These are phyloP conservation scores for Candida palmyrensis DNA, from an alignment of 805 yeast species.

Conservation along the genomic window DNA sequence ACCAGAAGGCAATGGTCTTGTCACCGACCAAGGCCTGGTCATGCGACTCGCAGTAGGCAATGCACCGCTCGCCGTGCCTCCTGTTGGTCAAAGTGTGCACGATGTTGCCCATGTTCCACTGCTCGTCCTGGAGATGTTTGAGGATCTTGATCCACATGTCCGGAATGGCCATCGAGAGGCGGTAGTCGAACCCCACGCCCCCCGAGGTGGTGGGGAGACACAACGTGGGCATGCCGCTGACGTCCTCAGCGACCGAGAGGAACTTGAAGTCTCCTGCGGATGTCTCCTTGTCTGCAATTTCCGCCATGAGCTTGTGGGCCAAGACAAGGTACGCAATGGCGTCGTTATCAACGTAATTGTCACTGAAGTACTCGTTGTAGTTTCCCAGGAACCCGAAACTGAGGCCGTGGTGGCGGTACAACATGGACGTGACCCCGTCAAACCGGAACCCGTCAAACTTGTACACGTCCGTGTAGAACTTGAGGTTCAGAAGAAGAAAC, in stretches of 20 bases:
- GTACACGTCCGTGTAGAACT: conserved; percentile 77
- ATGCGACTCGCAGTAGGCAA: conserved; percentile 90
- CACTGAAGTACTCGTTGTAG: conserved; percentile 83
- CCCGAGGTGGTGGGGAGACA: conserved; percentile 72
- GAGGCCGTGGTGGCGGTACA: conserved; percentile 87
- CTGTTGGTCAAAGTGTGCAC: conserved; percentile 82
- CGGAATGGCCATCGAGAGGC: conserved; percentile 95
- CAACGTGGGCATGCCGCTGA: conserved; percentile 94
- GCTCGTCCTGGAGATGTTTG: conserved; percentile 79
- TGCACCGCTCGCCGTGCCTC: conserved; percentile 82
- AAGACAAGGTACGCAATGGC: conserved; percentile 83
- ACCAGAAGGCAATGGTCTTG: conserved; percentile 94
- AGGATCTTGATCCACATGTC: conserved; percentile 98
- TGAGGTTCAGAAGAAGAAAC: conserved; percentile 77
- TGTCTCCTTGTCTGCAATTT: conserved; percentile 39
- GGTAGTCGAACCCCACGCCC: conserved; percentile 91
- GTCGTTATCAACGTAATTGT: conserved; percentile 76
- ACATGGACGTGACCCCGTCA: conserved; percentile 95
- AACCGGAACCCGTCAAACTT: conserved; percentile 93
- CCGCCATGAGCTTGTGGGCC: conserved; percentile 74
- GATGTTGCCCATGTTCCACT: conserved; percentile 85
- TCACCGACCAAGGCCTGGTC: conserved; percentile 98
- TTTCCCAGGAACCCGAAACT: conserved; percentile 90
- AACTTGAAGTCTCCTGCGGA: conserved; percentile 39
- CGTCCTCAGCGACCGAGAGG: conserved; percentile 91